Percentiles rank a stretch among this genome's conserved stretches.
Evolutionary conservation across 1,284 basidiomycete species (phyloP).

Genomic region (Tremellales sp.): DNA sequence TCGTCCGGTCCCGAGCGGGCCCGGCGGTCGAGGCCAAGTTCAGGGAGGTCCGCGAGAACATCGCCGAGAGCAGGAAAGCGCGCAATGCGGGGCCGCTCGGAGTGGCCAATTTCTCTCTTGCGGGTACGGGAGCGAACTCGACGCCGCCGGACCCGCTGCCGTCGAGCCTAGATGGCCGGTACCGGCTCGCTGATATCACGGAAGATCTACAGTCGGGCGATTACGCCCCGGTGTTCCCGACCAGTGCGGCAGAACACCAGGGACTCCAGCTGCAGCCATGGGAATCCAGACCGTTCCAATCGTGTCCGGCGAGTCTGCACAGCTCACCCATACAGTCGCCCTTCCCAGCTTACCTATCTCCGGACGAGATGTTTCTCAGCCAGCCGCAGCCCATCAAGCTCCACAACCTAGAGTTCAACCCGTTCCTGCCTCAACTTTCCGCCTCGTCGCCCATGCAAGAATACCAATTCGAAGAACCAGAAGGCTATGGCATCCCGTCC

Average conservation of each 20-base stretch:
- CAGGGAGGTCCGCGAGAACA: conserved; percentile 25
- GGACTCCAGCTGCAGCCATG: not conserved
- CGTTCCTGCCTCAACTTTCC: not conserved
- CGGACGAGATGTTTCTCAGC: not conserved
- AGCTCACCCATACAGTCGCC: conserved; percentile 14
- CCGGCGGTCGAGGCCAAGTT: conserved; percentile 33
- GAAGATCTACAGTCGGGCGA: not conserved
- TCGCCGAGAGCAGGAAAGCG: conserved; percentile 17
- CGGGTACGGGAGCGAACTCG: not conserved
- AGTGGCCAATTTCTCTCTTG: not conserved
- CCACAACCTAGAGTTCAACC: not conserved
- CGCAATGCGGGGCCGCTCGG: not conserved
- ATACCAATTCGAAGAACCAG: not conserved
- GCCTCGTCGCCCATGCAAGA: not conserved
- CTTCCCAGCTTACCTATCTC: not conserved
- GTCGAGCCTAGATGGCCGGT: not conserved
- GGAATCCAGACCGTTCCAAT: conserved; percentile 6
- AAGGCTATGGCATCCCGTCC: not conserved
- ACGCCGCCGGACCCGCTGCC: not conserved
- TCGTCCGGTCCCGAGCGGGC: conserved; percentile 34
- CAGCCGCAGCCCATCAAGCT: not conserved
- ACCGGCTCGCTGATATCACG: not conserved
- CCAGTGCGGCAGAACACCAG: not conserved
- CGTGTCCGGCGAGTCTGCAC: conserved; percentile 28
- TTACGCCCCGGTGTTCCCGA: not conserved